Base-by-base conservation (phyloP, 257 asterid species). In the Penstemon newberryi region DNA sequence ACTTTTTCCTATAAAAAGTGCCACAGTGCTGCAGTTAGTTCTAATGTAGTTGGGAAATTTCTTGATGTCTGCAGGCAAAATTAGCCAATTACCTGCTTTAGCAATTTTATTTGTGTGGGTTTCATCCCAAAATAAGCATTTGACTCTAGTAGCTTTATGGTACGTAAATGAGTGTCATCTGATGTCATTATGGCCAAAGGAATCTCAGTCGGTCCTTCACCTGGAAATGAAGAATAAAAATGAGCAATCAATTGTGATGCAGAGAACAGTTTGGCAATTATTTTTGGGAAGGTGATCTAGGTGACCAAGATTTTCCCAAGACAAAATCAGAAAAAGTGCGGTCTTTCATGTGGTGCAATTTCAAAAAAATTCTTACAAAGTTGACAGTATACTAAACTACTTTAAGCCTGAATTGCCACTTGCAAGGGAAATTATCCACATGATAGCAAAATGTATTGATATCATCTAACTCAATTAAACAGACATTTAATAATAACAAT, bases 131-230 rank as follows among this genome's bases (percentile, higher is more conserved):
- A 94, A 80, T 87, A 94, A 73, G 85, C 73, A 80, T 94, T 89
- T 46, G 78, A 74, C 77, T 89, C 91, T 64, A 94, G 82, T 56
- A 94, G 92, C 36, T 87, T 76, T 67, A 80, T 36, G 41, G 97
- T 94, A 49, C 82, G 90, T 68, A 79, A 85, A 83, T 94, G 89
- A 66, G 99, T 94, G 67, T 94, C 99, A 83, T 94, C 97, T 12
- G 99, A 94, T 56, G 99, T 94, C 99, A 94, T 94, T 78, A 94
- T 91, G 49, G 84, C 93, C 38, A 94, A 77, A 70, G 99, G 97
- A 78, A 94, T 86, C 82, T 89, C 95, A 4, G 79, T 75, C 60
- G 75, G 88, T 65, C 86, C 86, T 65, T 84, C 85, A 74, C 88
- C 97, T 94, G 4, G 56, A 60, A 63, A n/a, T 18, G 65, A 54